Base-by-base conservation (phyloP, 306 rosid species). In the Sechiopsis laciniata region DNA sequence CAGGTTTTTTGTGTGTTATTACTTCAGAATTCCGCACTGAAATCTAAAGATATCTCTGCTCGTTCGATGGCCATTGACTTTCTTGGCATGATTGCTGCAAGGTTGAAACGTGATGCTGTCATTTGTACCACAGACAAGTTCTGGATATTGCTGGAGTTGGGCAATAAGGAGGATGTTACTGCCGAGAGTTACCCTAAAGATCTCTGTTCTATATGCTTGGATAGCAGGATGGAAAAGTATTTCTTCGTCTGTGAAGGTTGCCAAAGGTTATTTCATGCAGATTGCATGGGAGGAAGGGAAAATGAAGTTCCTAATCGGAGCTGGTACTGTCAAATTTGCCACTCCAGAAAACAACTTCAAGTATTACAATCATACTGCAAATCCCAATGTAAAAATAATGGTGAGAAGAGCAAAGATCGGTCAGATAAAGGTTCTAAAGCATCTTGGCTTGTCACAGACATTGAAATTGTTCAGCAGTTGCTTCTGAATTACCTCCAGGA, bases 51-150 rank as follows among this genome's bases (percentile, higher is more conserved):
- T 76, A 63, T 83, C 57, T 77, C 89, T 78, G 92, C 90, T 75
- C 99, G 96, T 62, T 78, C 89, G 48, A 74, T 95, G 96, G 97
- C 99, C 2, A 95, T 95, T 62, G 99, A 95, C 72, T 85, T 95
- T 91, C 96, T 95, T 26, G 99, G 99, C 76, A 91, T 92, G 42
- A 84, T 95, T 88, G 99, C 99, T 77, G 96, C 99, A 2, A 95
- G 99, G 87, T 87, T 95, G 90, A 95, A 95, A 91, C 97, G 91
- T 32, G 99, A 95, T 84, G 89, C 99, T 73, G 76, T 84, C 51
- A 75, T 80, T 83, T 87, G 95, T 83, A 81, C 91, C 75, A 81
- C 68, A 61, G 89, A 88, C 40, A 91, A 86, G 74, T 88, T 91
- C 55, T 95, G 99, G 99, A 82, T 95, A 74, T 80, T 88, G 65